Evolutionary conservation across 306 rosid species (phyloP), one percentile per base, ranked within the genome.

Genomic region (Gleditsia sinensis): DNA sequence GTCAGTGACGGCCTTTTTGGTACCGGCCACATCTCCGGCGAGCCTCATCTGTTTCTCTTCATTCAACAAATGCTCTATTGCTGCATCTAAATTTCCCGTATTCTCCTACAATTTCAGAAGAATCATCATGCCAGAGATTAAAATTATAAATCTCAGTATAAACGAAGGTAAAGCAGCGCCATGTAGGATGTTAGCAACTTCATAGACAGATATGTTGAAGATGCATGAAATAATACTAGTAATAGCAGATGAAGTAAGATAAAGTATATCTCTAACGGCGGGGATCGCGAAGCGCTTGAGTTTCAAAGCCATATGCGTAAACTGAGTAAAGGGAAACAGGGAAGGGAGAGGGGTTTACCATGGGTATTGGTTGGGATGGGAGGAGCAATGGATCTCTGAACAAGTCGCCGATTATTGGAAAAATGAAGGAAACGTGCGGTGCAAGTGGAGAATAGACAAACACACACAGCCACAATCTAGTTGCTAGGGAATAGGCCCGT

Each of bases 41-140:
- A 86, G 89, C 53, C 98, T 87, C 93, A 86, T 88, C 84, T 91
- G 93, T 82, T 93, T 93, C 90, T 89, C 98, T 24, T 86, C 94
- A 75, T 86, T 91, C 49, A 93, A 88, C 74, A 93, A 55, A 58
- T 88, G 88, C 86, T 91, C 98, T 42, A 93, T 86, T 39, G 76
- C 42, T 1, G 83, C 79, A 64, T 89, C 97, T 51, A 93, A 76
- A 74, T 86, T 81, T 9, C 82, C 88, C 30, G 81, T 78, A 16
- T 84, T 88, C 72, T 87, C 97, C 98, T 93, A 53, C 63, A 75
- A 81, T 4, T 58, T 48, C 37, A 36, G 9, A 12, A 69, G 40
- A 77, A 62, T 48, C 46, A 1, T 25, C 27, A 39, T 34, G 53
- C 1, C 67, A 4, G 24, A 14, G 0, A 43, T 14, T 30, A 13